Evolutionary conservation across 345 rosid species (phyloP), one percentile per base, ranked within the genome.

Genomic region (Iberis pinnata): DNA sequence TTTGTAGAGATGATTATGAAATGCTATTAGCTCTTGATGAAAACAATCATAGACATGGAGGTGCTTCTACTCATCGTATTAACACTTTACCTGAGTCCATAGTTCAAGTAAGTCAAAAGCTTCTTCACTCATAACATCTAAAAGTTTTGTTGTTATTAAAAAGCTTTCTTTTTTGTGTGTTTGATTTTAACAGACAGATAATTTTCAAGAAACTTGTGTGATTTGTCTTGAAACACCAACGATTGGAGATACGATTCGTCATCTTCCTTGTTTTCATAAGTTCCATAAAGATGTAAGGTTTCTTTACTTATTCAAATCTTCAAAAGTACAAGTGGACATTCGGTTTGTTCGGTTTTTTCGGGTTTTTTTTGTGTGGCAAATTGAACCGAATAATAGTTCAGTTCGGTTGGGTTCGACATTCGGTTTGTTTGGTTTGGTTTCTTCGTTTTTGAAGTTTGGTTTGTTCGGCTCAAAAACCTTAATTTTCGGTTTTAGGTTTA

Each of bases 181-280:
- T 27, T 44, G 16, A 35, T 33, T 45, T 37, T 26, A 26, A 68
- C 86, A 92, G 93, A 72, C 66, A 12, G 78, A 80, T 6, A 76
- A 78, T 36, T 75, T 63, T 41, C 83, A 77, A 53, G 96, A 87
- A 68, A 73, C 75, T 12, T 92, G 97, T 56, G 93, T 82, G 12
- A 70, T 92, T 40, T 92, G 95, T 72, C 85, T 92, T 41, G 98
- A 92, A 35, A 68, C 75, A 22, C 98, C 97, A 1, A 53, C 72
- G 19, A 39, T 64, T 46, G 97, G 98, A 69, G 97, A 88, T 45
- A 76, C 79, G 9, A 78, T 88, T 43, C 93, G 93, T 12, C 97
- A 88, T 65, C 97, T 92, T 24, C 98, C 97, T 56, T 92, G 98
- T 80, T 70, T 92, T 29, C 98, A 92, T 76, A 92, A 92, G 68